phyloP scores from a whole-genome alignment of 140 eudicot species.

The Anethum foeniculum region DNA sequence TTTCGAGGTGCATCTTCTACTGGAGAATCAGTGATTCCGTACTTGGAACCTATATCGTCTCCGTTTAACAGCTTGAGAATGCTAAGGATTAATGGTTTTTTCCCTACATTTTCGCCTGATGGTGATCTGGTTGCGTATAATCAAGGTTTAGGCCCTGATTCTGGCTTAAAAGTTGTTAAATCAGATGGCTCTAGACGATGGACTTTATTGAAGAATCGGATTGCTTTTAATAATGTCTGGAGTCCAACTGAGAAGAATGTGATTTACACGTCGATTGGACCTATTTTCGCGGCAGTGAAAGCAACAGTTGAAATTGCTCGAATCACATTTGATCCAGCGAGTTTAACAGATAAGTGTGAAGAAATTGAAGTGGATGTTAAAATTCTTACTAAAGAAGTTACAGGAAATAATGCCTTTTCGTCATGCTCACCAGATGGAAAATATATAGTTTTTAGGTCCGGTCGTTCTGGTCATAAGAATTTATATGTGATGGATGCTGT shows the following conservation, averaged over 20 bases:
- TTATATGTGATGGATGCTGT: conserved; percentile 57
- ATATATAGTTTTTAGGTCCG: conserved; percentile 59
- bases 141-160: conserved; percentile 36
- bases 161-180: conserved; percentile 58
- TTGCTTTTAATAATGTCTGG: conserved; percentile 58
- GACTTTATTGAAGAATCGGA: conserved; percentile 43
- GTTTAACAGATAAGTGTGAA: conserved; percentile 17
- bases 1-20: conserved; percentile 36
- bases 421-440: conserved; percentile 83
- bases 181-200: conserved; percentile 71
- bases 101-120: conserved; percentile 63
- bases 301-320: conserved; percentile 69
- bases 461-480: conserved; percentile 77
- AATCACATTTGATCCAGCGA: conserved; percentile 32
- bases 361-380: conserved; percentile 27
- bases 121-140: conserved; percentile 57
- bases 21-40: conserved; percentile 40
- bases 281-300: conserved; percentile 41
- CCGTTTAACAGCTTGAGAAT: conserved; percentile 41
- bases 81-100: conserved; percentile 56
- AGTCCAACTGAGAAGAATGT: conserved; percentile 57
- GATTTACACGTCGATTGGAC: conserved; percentile 69
- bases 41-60: conserved; percentile 36
- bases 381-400: conserved; percentile 53
- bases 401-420: conserved; percentile 80